Evolutionary conservation across 2,329 filamentous ascomycete species (phyloP).

Genomic region (Neofusicoccum parvum): DNA sequence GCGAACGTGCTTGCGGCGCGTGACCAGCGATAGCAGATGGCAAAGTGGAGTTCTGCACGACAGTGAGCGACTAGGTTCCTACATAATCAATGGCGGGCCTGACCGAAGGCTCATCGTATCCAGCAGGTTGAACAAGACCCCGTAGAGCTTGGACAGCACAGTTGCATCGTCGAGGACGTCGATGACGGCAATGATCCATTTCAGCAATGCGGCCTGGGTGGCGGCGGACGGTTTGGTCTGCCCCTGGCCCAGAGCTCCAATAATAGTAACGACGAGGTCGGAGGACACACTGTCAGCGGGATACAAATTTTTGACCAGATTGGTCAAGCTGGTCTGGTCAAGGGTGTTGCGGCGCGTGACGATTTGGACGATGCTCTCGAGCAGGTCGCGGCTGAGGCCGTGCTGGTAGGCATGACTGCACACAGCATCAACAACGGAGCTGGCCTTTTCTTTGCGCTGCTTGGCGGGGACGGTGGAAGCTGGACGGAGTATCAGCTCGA

Average conservation of each 20-base stretch:
- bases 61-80: constrained; percentile 28
- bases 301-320: constrained; percentile 74
- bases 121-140: constrained; percentile 77
- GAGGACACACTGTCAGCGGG: constrained; percentile 66
- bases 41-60: constrained; percentile 57
- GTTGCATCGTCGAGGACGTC: constrained; percentile 67
- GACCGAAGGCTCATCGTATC: constrained; percentile 77
- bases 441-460: constrained; percentile 64
- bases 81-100: background rate
- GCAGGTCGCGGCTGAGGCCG: constrained; percentile 64
- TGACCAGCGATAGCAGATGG: constrained; percentile 77
- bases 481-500: constrained; percentile 33
- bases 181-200: constrained; percentile 78
- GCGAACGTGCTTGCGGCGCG: constrained; percentile 78
- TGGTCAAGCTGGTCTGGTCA: constrained; percentile 73
- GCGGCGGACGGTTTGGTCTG: constrained; percentile 71
- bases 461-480: constrained; percentile 59
- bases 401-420: constrained; percentile 65
- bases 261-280: constrained; percentile 63
- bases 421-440: constrained; percentile 65
- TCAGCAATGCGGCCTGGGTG: constrained; percentile 71
- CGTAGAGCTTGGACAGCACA: constrained; percentile 69
- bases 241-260: constrained; percentile 77
- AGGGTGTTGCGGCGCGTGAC: constrained; percentile 68
- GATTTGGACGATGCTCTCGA: constrained; percentile 67